Conservation (phyloP, 176 grass and related monocot genomes). For the Carex scoparia region DNA sequence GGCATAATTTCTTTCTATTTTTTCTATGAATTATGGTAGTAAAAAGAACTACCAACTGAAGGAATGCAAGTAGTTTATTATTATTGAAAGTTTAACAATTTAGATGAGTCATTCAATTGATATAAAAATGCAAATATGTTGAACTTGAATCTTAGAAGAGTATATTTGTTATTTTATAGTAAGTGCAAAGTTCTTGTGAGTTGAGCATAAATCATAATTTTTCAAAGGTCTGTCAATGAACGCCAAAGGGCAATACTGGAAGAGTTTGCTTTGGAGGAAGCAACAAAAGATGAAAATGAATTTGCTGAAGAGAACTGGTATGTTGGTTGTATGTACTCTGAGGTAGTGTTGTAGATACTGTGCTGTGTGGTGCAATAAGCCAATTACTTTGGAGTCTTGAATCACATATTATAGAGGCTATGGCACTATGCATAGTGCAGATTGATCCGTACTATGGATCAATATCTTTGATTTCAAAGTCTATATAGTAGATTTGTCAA, state of each 20-base stretch:
- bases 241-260: conserved; percentile 70
- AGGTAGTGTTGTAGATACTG: neutral
- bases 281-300: conserved; percentile 45
- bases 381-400: neutral
- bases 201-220: neutral
- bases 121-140: neutral
- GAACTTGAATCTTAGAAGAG: neutral
- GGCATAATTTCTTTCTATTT: neutral
- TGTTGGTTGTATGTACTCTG: neutral
- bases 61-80: neutral
- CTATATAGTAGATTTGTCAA: too few species aligned
- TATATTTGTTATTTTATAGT: neutral
- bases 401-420: too few species aligned
- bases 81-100: neutral
- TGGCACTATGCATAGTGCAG: too few species aligned
- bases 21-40: neutral
- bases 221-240: conserved; percentile 66
- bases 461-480: too few species aligned
- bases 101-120: neutral
- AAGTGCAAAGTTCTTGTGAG: neutral
- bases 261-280: conserved; percentile 86
- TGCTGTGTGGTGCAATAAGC: neutral
- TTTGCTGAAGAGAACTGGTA: conserved; percentile 69
- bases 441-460: too few species aligned
- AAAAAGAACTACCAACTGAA: neutral